phyloP scores from a whole-genome alignment of 169 alveolate genomes.

The Neospora caninum region DNA sequence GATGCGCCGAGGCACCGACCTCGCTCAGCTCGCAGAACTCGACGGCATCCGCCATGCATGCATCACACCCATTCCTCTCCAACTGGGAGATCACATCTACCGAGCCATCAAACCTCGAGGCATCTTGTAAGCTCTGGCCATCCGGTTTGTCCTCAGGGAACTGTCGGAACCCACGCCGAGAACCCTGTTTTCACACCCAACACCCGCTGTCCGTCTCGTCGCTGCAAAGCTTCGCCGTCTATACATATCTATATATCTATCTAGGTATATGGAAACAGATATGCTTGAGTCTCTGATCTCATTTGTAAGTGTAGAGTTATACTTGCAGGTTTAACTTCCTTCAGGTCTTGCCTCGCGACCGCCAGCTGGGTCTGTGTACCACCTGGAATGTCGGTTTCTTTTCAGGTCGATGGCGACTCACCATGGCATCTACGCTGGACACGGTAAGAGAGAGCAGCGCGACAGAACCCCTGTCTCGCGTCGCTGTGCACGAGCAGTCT shows the following conservation, averaged over 20 bases:
- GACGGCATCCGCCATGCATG: not conserved
- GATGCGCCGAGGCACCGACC: not conserved
- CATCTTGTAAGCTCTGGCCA: not conserved
- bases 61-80: not conserved
- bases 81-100: not conserved
- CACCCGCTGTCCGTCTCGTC: too few species aligned
- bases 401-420: constrained; percentile 48
- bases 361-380: too few species aligned
- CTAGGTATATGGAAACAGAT: too few species aligned
- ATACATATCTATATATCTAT: not conserved
- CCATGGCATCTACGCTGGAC: constrained; percentile 48
- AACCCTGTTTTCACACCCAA: too few species aligned
- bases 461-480: not conserved
- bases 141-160: not conserved
- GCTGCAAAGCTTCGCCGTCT: too few species aligned
- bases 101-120: not conserved
- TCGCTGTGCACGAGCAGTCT: too few species aligned
- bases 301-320: too few species aligned
- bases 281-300: too few species aligned
- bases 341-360: too few species aligned
- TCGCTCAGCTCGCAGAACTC: not conserved
- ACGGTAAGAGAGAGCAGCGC: not conserved
- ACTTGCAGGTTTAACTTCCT: too few species aligned
- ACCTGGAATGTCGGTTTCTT: not conserved
- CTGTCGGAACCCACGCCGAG: too few species aligned